Evolutionary conservation across 495 filamentous ascomycete species (phyloP).

Genomic region (Aspergillus ellipticus): DNA sequence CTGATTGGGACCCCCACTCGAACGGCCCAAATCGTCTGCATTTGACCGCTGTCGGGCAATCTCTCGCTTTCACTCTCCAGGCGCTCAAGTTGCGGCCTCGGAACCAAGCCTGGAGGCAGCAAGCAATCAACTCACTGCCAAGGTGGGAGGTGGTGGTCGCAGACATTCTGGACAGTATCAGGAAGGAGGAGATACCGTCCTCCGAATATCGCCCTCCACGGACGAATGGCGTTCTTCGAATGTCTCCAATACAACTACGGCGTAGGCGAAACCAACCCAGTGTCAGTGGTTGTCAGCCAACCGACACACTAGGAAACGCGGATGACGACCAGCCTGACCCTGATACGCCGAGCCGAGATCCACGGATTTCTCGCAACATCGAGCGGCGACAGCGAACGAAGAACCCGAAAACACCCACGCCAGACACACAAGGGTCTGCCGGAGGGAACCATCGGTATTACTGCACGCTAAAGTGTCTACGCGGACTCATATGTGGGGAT

Average conservation of each 20-base stretch:
- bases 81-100: slow-evolving; percentile 7
- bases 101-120: slow-evolving; percentile 9
- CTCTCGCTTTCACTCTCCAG: slow-evolving; percentile 15
- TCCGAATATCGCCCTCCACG: slow-evolving; percentile 13
- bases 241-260: slow-evolving; percentile 19
- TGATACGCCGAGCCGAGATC: slow-evolving; percentile 8
- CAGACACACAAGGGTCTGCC: too few species aligned
- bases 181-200: slow-evolving; percentile 17
- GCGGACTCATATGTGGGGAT: slow-evolving; percentile 26
- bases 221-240: slow-evolving; percentile 1
- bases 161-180: slow-evolving; percentile 27
- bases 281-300: neutral
- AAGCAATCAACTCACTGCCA: slow-evolving; percentile 15
- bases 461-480: slow-evolving; percentile 41
- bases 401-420: too few species aligned
- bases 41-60: slow-evolving; percentile 16
- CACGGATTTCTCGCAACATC: neutral
- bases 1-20: slow-evolving; percentile 6
- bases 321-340: slow-evolving; percentile 6
- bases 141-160: slow-evolving; percentile 33
- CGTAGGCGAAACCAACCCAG: slow-evolving; percentile 1
- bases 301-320: neutral
- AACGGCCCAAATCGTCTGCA: slow-evolving; percentile 14
- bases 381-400: too few species aligned
- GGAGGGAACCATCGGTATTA: slow-evolving; percentile 11